These are phyloP conservation scores for Diplodia mutila DNA, from an alignment of 2,329 filamentous ascomycete genomes.

Conservation along the genomic window DNA sequence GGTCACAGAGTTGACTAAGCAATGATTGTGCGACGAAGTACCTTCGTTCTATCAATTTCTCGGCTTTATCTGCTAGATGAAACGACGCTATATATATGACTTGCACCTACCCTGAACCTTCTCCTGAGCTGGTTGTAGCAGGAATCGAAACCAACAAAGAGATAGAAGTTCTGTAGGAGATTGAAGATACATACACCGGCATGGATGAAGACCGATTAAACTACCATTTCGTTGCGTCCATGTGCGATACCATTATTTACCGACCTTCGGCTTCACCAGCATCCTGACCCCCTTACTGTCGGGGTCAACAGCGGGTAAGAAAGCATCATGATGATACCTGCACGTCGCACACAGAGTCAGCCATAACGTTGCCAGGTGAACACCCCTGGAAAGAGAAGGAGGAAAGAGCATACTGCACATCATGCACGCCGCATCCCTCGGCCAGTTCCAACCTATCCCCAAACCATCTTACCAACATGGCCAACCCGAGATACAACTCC, in stretches of 20 bases:
- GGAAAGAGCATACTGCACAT: slow-evolving; percentile 31
- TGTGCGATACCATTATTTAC: not conserved
- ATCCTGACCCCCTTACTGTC: slow-evolving; percentile 44
- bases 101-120: too few relatives aligned
- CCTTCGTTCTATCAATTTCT: too few relatives aligned
- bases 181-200: too few relatives aligned
- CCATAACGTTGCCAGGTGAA: not conserved
- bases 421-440: slow-evolving; percentile 31
- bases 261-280: slow-evolving; percentile 1
- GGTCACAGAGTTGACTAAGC: too few relatives aligned
- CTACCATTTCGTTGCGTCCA: not conserved
- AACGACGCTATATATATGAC: too few relatives aligned
- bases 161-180: too few relatives aligned
- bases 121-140: too few relatives aligned
- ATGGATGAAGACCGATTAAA: not conserved
- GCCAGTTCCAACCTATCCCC: slow-evolving; percentile 22
- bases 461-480: slow-evolving; percentile 25
- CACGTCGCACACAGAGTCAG: not conserved
- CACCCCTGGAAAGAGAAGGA: not conserved
- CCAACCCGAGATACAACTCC: slow-evolving; percentile 25
- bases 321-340: slow-evolving; percentile 43
- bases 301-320: slow-evolving; percentile 40
- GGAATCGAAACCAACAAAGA: too few relatives aligned
- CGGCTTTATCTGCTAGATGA: too few relatives aligned
- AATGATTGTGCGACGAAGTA: too few relatives aligned